Conservation (phyloP, 192 early-diverging fungal species). For the Entophlyctis luteolus region DNA sequence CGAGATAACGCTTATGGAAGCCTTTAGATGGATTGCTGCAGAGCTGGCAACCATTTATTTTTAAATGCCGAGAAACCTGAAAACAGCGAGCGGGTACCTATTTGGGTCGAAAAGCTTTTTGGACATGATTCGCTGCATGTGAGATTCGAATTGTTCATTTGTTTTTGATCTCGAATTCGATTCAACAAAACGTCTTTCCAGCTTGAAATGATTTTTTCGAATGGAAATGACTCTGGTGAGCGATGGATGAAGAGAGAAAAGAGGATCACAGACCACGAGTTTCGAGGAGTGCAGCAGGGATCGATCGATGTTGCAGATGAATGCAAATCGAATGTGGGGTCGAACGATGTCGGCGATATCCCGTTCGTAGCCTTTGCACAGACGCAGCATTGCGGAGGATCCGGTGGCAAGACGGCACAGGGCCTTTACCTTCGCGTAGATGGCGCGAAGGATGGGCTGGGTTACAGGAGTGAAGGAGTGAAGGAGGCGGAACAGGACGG, state of each 20-base stretch:
- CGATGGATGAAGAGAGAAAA: neutral
- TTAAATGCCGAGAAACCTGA: neutral
- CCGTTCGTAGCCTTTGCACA: neutral
- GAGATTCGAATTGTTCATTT: constrained; percentile 31
- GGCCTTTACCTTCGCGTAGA: neutral
- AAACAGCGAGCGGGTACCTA: constrained; percentile 26
- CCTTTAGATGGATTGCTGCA: constrained; percentile 50
- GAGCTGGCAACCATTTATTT: constrained; percentile 30
- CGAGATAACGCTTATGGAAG: constrained; percentile 47
- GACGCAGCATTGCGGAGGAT: neutral
- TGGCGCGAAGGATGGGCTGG: neutral
- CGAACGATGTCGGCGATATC: too few relatives aligned
- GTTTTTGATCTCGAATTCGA: neutral
- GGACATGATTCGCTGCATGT: constrained; percentile 44
- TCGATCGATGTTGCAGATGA: neutral
- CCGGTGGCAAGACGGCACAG: neutral
- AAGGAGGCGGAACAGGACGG: too few relatives aligned
- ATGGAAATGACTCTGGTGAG: neutral
- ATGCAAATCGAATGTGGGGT: too few relatives aligned
- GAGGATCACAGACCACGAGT: neutral
- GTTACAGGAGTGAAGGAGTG: too few relatives aligned
- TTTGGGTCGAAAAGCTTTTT: constrained; percentile 58
- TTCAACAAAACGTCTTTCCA: constrained; percentile 34
- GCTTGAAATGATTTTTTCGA: neutral
- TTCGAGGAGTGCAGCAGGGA: constrained; percentile 1